phyloP scores from a whole-genome alignment of 345 rosid genomes.

The Pistacia atlantica region DNA sequence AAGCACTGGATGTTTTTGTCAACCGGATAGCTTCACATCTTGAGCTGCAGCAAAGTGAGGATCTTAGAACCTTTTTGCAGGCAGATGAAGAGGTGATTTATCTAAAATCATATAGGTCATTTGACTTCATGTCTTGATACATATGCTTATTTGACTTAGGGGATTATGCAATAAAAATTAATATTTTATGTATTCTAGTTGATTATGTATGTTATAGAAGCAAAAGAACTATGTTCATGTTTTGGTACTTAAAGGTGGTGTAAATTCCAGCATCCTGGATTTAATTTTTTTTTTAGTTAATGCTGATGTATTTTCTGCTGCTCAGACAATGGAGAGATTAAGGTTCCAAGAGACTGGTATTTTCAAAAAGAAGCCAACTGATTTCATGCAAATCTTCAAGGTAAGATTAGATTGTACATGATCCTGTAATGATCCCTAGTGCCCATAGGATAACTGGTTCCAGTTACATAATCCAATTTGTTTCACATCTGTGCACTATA shows the following conservation, averaged over 20 bases:
- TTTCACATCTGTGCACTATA: background rate
- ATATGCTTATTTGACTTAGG: background rate
- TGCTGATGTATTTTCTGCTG: constrained; percentile 15
- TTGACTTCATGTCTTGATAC: background rate
- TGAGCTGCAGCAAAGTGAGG: constrained; percentile 92
- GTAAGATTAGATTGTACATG: constrained; percentile 42
- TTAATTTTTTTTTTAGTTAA: constrained; percentile 7
- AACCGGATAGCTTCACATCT: constrained; percentile 87
- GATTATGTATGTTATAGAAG: background rate
- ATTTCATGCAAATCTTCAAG: constrained; percentile 94
- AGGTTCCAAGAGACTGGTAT: constrained; percentile 81
- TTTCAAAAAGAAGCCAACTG: constrained; percentile 87
- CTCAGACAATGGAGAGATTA: constrained; percentile 96
- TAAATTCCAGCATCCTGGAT: background rate
- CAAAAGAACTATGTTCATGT: background rate
- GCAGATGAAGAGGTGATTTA: constrained; percentile 92
- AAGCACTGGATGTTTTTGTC: constrained; percentile 80
- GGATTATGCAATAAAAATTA: background rate
- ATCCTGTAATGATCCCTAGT: background rate
- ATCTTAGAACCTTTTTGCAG: constrained; percentile 91
- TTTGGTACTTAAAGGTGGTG: background rate
- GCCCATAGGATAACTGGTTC: background rate
- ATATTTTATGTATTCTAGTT: background rate
- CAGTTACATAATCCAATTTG: background rate
- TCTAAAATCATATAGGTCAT: background rate